These are phyloP conservation scores for Allomyces javanicus DNA, from an alignment of 192 early-diverging fungal genomes.

Conservation along the genomic window DNA sequence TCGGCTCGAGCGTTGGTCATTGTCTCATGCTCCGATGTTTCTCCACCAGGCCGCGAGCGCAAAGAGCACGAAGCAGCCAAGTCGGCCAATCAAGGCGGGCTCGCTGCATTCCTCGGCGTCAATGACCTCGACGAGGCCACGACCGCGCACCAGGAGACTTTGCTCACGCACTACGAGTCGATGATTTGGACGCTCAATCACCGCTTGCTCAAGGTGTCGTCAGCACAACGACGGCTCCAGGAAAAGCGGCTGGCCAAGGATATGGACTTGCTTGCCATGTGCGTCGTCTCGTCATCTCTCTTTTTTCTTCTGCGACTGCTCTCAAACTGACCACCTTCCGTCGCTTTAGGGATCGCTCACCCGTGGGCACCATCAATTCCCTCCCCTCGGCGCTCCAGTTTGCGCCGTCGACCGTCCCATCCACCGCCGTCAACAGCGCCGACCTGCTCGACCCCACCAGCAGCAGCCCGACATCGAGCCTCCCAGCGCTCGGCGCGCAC, in stretches of 20 bases:
- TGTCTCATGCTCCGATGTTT: neutral
- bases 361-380: neutral
- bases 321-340: neutral
- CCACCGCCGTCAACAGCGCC: neutral
- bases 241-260: neutral
- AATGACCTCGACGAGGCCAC: neutral
- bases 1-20: neutral
- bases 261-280: neutral
- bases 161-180: neutral
- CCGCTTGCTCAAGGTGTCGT: neutral
- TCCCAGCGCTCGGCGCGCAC: neutral
- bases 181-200: neutral
- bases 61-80: too few relatives aligned
- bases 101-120: neutral
- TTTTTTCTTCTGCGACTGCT: neutral
- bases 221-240: neutral
- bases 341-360: too few relatives aligned
- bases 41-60: neutral
- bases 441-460: neutral
- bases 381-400: neutral
- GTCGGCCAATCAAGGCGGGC: neutral
- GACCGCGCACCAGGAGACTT: neutral
- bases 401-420: neutral
- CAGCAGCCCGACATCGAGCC: neutral
- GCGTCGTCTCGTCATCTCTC: neutral